Evolutionary conservation across 2,329 filamentous ascomycete species (phyloP).

Genomic region (Chaetomiaceae sp.): DNA sequence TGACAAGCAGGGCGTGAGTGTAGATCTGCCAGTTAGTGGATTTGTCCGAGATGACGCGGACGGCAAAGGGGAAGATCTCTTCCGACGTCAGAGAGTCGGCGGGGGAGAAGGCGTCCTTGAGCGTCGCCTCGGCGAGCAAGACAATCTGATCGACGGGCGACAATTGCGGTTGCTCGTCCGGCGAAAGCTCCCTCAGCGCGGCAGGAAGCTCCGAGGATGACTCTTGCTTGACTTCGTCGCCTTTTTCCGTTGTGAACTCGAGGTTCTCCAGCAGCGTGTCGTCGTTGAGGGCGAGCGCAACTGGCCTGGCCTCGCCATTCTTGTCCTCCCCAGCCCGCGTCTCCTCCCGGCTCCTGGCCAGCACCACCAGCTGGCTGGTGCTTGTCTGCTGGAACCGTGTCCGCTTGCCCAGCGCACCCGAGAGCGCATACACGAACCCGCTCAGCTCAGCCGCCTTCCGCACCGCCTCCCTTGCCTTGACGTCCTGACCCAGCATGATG

Average conservation of each 20-base stretch:
- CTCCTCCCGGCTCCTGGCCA: conserved; percentile 65
- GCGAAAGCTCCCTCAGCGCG: conserved; percentile 58
- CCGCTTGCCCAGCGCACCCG: conserved; percentile 78
- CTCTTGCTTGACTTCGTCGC: conserved; percentile 25
- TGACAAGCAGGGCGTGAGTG: conserved; percentile 83
- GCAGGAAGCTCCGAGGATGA: conserved; percentile 48
- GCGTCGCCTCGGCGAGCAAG: conserved; percentile 76
- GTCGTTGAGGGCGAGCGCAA: conserved; percentile 75
- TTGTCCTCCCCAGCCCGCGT: conserved; percentile 17
- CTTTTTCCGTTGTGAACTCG: conserved; percentile 56
- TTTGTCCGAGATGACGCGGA: conserved; percentile 78
- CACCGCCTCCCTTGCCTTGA: conserved; percentile 65
- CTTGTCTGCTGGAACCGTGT: conserved; percentile 75
- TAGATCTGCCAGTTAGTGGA: conserved; percentile 98
- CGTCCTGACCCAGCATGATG: conserved; percentile 76
- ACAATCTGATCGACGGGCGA: conserved; percentile 83
- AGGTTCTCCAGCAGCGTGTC: conserved; percentile 89
- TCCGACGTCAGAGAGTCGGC: conserved; percentile 83
- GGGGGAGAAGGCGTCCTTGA: conserved; percentile 82
- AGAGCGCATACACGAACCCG: conserved; percentile 75
- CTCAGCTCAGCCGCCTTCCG: conserved; percentile 59
- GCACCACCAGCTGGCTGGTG: conserved; percentile 81
- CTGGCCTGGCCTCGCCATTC: conserved; percentile 41
- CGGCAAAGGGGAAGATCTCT: conserved; percentile 86
- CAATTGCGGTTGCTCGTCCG: conserved; percentile 75